Conservation (phyloP, 805 yeast genomes). For the Candida wancherniae region DNA sequence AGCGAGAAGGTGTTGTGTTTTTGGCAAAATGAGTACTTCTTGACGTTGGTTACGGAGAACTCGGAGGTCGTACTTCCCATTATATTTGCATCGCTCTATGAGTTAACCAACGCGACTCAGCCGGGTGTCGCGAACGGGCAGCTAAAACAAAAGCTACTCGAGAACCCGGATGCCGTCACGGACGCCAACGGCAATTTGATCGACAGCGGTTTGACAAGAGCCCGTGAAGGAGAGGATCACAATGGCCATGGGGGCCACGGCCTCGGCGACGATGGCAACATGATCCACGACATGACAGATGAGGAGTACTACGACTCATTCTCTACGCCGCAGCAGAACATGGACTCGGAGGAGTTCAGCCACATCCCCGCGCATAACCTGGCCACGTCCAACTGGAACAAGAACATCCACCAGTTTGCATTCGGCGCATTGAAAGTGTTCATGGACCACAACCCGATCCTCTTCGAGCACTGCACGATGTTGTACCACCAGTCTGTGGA, state of each 20-base stretch:
- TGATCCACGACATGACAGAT: conserved; percentile 35
- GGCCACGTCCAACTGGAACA: conserved; percentile 76
- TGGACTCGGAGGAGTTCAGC: conserved; percentile 30
- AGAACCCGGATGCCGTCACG: conserved; percentile 33
- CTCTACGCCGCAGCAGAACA: conserved; percentile 28
- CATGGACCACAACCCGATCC: conserved; percentile 85
- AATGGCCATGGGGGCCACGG: conserved; percentile 15
- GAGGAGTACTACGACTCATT: conserved; percentile 43
- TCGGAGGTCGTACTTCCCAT: conserved; percentile 92
- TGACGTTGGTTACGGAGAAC: conserved; percentile 84
- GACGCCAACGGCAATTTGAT: conserved; percentile 43
- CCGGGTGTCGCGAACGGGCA: conserved; percentile 39
- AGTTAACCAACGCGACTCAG: conserved; percentile 56
- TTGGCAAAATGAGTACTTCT: conserved; percentile 93
- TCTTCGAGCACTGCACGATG: conserved; percentile 90
- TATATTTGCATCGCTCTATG: conserved; percentile 84
- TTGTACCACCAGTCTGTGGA: conserved; percentile 75
- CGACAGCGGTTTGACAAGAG: conserved; percentile 27
- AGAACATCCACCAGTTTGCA: conserved; percentile 87
- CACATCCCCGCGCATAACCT: conserved; percentile 40
- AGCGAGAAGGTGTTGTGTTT: conserved; percentile 90
- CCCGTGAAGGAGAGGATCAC: conserved; percentile 18
- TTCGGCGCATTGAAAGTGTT: conserved; percentile 87
- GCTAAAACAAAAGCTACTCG: conserved; percentile 34
- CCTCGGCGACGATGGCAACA: conserved; percentile 12